Percentiles rank a stretch among this genome's conserved stretches.
Conservation (phyloP, 164 flowering plant genomes). For the Magnolia changhungtana region DNA sequence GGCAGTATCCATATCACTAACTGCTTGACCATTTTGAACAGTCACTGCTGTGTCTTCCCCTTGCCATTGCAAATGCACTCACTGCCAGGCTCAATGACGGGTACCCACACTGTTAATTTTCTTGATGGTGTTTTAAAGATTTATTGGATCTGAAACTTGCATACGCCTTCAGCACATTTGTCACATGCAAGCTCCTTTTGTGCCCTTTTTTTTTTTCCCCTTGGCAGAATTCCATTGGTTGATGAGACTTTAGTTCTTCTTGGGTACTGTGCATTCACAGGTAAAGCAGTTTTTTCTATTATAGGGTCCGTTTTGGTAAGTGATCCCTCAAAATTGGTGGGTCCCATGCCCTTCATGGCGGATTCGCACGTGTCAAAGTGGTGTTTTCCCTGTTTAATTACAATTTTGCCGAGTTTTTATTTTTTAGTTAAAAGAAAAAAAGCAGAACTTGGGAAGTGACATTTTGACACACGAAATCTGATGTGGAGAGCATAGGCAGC, state of each 20-base stretch:
- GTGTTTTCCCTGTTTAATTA: too few species aligned
- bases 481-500: too few species aligned
- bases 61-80: slow-evolving; percentile 91
- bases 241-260: slow-evolving; percentile 78
- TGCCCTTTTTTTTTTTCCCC: neutral
- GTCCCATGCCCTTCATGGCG: too few species aligned
- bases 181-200: slow-evolving; percentile 1
- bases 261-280: slow-evolving; percentile 73
- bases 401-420: too few species aligned
- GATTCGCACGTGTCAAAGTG: too few species aligned
- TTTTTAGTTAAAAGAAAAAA: too few species aligned
- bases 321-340: too few species aligned
- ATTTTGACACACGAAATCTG: too few species aligned
- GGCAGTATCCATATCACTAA: too few species aligned
- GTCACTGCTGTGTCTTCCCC: slow-evolving; percentile 89
- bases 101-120: slow-evolving; percentile 32
- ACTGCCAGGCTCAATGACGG: slow-evolving; percentile 84
- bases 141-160: neutral
- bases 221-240: slow-evolving; percentile 72
- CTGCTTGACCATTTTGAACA: slow-evolving; percentile 26
- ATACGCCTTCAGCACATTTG: neutral
- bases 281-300: slow-evolving; percentile 27
- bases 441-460: too few species aligned
- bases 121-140: neutral
- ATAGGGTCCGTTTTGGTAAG: neutral